These are phyloP conservation scores for Phylloporus sp. DNA, from an alignment of 768 basidiomycete genomes.

Conservation along the genomic window DNA sequence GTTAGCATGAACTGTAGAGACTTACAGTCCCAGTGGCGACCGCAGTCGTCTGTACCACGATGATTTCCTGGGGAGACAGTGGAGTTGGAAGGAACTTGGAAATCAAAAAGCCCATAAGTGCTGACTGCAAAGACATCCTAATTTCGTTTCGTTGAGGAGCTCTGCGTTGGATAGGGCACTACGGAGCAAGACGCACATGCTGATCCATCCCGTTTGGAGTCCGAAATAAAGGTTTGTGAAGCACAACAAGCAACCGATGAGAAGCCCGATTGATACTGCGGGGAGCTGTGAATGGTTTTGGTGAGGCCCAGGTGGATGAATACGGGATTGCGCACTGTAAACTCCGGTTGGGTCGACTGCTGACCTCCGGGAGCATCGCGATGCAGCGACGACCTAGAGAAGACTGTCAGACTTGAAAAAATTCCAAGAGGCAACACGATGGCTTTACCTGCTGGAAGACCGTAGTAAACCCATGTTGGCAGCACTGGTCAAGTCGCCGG, in stretches of 20 bases:
- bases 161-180: neutral
- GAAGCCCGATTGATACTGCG: conserved; percentile 72
- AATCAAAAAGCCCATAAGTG: conserved; percentile 84
- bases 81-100: conserved; percentile 69
- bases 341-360: conserved; percentile 21
- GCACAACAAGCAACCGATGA: conserved; percentile 82
- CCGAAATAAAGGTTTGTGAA: conserved; percentile 91
- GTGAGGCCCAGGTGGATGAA: neutral
- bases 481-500: too few species aligned
- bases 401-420: neutral
- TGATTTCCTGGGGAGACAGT: conserved; percentile 86
- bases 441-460: conserved; percentile 23
- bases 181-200: conserved; percentile 50
- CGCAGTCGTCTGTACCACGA: conserved; percentile 92
- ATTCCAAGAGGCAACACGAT: neutral
- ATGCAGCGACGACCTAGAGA: conserved; percentile 4
- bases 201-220: conserved; percentile 86
- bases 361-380: neutral
- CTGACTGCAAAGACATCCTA: conserved; percentile 95
- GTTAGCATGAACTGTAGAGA: neutral
- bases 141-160: conserved; percentile 2
- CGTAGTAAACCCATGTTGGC: conserved; percentile 16
- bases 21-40: conserved; percentile 79
- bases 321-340: conserved; percentile 22
- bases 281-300: conserved; percentile 26